Evolutionary conservation across 1,284 basidiomycete species (phyloP).

Genomic region (Ustilago hordei): DNA sequence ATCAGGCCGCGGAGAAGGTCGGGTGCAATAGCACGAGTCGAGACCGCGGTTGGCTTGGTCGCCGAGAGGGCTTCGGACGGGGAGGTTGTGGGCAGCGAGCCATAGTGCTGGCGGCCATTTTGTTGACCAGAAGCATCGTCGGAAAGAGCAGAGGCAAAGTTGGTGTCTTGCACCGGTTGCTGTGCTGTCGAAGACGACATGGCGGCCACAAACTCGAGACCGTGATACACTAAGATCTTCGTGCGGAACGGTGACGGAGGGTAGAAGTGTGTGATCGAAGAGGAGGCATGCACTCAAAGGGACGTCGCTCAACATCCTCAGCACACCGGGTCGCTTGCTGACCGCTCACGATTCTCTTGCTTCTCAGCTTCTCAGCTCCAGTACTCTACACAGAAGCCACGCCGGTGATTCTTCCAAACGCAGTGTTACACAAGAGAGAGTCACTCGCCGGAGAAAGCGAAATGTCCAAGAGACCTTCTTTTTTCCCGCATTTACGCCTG

Average conservation of each 20-base stretch:
- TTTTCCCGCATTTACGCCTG: slow-evolving; percentile 1
- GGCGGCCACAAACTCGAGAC: not conserved
- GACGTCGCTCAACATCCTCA: not conserved
- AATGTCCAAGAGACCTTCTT: not conserved
- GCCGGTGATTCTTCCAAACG: not conserved
- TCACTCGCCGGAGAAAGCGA: slow-evolving; percentile 3
- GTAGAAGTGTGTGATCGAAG: not conserved
- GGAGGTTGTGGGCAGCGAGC: not conserved
- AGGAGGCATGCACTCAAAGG: not conserved
- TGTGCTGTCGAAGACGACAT: slow-evolving; percentile 8
- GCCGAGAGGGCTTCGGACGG: not conserved
- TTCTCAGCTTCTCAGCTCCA: not conserved
- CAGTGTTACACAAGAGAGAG: slow-evolving; percentile 5
- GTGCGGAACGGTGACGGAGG: no score
- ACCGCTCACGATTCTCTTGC: not conserved
- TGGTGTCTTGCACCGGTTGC: slow-evolving; percentile 34
- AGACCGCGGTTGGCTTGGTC: slow-evolving; percentile 15
- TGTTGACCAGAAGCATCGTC: slow-evolving; percentile 1
- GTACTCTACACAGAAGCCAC: not conserved
- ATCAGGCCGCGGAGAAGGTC: slow-evolving; percentile 58
- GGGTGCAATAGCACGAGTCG: slow-evolving; percentile 49
- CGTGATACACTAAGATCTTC: not conserved
- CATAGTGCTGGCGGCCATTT: slow-evolving; percentile 7
- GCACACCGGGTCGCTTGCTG: not conserved
- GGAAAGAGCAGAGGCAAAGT: slow-evolving; percentile 14